Conservation (phyloP, 73 alveolate genomes). For the Tetrahymena malaccensis region DNA sequence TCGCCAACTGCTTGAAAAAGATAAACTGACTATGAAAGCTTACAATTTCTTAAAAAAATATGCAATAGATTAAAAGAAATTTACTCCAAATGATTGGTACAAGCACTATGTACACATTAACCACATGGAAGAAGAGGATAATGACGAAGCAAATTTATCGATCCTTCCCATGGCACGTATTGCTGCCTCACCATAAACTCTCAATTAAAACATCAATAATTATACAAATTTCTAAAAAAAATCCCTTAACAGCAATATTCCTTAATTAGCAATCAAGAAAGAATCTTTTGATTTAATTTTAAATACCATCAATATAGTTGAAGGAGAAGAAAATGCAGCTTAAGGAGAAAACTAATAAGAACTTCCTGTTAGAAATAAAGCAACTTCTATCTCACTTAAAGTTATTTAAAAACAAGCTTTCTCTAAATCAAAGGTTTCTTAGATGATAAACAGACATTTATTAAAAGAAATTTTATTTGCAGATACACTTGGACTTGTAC, state of each 20-base stretch:
- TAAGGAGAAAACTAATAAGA: not conserved
- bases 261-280: not conserved
- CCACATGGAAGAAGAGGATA: not conserved
- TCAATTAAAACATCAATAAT: no score
- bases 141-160: not conserved
- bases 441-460: not conserved
- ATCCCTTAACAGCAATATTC: not conserved
- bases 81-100: not conserved
- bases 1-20: not conserved
- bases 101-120: not conserved
- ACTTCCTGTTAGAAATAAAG: not conserved
- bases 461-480: not conserved
- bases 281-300: not conserved
- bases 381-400: not conserved
- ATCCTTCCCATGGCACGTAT: not conserved
- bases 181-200: not conserved
- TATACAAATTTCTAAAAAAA: no score
- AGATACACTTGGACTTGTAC: not conserved
- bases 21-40: not conserved
- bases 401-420: not conserved
- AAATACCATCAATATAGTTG: not conserved
- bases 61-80: not conserved
- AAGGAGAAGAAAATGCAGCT: not conserved
- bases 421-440: not conserved
- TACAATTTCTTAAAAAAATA: not conserved